A percentile compares a stretch with the other conserved stretches of the same genome.
Conservation (phyloP, 257 asterid genomes). For the Primulina huaijiensis region DNA sequence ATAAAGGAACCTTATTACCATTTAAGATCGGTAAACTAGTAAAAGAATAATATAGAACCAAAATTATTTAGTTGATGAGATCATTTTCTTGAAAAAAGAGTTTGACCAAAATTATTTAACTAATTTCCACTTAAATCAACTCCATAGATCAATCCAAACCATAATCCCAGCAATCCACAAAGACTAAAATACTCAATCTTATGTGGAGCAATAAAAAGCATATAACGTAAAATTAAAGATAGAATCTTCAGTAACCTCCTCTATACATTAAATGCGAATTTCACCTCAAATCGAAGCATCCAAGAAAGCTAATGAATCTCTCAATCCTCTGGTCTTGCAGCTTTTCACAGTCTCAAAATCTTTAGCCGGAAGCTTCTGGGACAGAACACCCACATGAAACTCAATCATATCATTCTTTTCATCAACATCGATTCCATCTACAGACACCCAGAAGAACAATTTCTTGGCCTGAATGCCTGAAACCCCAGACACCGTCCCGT, state of each 20-base stretch:
- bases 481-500: slow-evolving; percentile 52
- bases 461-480: slow-evolving; percentile 72
- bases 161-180: too few species aligned
- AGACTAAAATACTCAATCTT: too few species aligned
- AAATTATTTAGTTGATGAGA: too few species aligned
- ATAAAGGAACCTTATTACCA: too few species aligned
- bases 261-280: slow-evolving; percentile 3
- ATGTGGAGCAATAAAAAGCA: too few species aligned
- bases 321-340: slow-evolving; percentile 43
- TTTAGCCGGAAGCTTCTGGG: slow-evolving; percentile 48
- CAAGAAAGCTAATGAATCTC: slow-evolving; percentile 19
- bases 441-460: slow-evolving; percentile 61
- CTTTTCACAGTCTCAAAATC: slow-evolving; percentile 44
- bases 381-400: slow-evolving; percentile 59
- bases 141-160: too few species aligned
- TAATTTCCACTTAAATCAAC: too few species aligned
- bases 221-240: not conserved
- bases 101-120: too few species aligned
- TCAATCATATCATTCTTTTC: slow-evolving; percentile 36
- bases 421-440: slow-evolving; percentile 57
- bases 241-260: not conserved
- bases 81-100: too few species aligned
- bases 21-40: too few species aligned
- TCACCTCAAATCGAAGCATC: slow-evolving; percentile 46
- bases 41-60: too few species aligned